Evolutionary conservation across 176 grass and related monocot genomes (phyloP).

Genomic region (Olyra latifolia): DNA sequence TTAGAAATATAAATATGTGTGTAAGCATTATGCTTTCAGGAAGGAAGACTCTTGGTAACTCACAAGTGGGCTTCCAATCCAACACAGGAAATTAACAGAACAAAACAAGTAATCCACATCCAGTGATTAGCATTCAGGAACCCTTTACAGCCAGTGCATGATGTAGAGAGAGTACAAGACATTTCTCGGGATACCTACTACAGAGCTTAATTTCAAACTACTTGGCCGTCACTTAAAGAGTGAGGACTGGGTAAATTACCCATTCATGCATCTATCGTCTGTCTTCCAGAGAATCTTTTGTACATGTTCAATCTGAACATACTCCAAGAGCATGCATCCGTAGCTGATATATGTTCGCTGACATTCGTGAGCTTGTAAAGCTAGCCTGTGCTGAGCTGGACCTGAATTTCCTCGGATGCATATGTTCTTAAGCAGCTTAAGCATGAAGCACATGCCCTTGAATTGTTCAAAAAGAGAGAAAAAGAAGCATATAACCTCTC

Average conservation of each 20-base stretch:
- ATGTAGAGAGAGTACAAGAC: background rate
- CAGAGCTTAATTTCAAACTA: background rate
- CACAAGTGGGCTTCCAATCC: background rate
- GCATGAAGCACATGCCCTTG: background rate
- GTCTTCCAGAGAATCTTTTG: background rate
- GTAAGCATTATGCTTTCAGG: background rate
- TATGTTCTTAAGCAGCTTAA: background rate
- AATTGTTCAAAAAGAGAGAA: too few relatives aligned
- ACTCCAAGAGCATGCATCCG: background rate
- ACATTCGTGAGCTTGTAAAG: background rate
- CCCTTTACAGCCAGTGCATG: background rate
- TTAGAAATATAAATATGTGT: too few relatives aligned
- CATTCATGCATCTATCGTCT: background rate
- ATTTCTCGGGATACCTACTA: slow-evolving; percentile 23
- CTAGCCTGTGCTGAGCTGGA: background rate
- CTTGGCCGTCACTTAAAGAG: background rate
- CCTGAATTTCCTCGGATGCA: background rate
- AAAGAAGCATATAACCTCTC: too few relatives aligned
- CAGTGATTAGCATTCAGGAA: background rate
- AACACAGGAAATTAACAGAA: background rate
- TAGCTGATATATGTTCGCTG: background rate
- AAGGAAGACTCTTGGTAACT: background rate
- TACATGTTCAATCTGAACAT: background rate
- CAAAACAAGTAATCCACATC: background rate
- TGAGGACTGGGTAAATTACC: background rate